phyloP scores from a whole-genome alignment of 139 green algal species.

The Auxenochlorella protothecoides region DNA sequence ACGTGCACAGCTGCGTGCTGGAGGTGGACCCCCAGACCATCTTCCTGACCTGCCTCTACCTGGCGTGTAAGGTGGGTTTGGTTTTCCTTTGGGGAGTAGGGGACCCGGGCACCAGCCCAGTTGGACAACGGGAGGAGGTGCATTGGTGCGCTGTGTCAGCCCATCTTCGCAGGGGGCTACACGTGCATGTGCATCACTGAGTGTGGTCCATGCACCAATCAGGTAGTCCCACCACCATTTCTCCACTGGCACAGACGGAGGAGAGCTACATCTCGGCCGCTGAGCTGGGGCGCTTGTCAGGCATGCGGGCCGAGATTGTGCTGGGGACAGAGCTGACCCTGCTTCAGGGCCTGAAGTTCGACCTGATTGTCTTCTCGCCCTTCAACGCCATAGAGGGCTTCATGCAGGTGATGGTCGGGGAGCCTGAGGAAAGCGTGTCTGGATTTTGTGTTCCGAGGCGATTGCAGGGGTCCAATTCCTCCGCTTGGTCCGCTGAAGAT shows the following conservation, averaged over 20 bases:
- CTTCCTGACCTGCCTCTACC: slow-evolving; percentile 68
- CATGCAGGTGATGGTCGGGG: slow-evolving; percentile 27
- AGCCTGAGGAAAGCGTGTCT: background rate
- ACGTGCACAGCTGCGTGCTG: slow-evolving; percentile 39
- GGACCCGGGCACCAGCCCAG: too few relatives aligned
- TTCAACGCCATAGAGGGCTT: slow-evolving; percentile 45
- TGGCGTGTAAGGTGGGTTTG: slow-evolving; percentile 64
- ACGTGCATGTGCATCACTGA: too few relatives aligned
- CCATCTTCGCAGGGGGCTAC: too few relatives aligned
- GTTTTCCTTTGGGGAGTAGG: too few relatives aligned
- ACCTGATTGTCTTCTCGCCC: slow-evolving; percentile 64
- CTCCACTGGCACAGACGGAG: slow-evolving; percentile 44
- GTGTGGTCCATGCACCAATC: too few relatives aligned
- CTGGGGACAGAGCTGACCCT: slow-evolving; percentile 36
- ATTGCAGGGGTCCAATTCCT: too few relatives aligned
- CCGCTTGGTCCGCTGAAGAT: too few relatives aligned
- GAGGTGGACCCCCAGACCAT: slow-evolving; percentile 57
- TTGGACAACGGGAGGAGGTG: too few relatives aligned
- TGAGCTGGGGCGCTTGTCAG: slow-evolving; percentile 40
- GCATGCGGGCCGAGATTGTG: slow-evolving; percentile 19
- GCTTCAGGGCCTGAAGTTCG: slow-evolving; percentile 59
- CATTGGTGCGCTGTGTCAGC: too few relatives aligned
- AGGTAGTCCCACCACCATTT: too few relatives aligned
- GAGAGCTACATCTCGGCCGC: slow-evolving; percentile 65
- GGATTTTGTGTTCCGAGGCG: background rate